Conservation (phyloP, 805 yeast genomes). For the Zygosaccharomyces bisporus region DNA sequence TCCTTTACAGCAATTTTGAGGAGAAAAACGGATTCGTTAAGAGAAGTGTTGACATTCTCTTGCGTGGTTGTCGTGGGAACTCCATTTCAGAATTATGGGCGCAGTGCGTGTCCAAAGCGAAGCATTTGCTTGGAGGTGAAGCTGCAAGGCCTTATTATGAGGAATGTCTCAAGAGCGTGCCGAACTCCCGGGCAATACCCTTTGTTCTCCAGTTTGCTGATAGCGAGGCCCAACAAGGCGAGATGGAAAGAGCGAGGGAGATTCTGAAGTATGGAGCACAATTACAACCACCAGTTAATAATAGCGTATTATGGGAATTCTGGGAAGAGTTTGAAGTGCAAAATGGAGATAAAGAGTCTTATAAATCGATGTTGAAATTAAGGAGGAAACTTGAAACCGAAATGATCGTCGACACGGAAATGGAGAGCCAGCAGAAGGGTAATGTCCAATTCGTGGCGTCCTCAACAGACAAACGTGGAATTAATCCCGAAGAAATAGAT, state of each 20-base stretch:
- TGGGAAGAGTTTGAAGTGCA: slow-evolving; percentile 77
- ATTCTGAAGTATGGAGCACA: slow-evolving; percentile 55
- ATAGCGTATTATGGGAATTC: slow-evolving; percentile 48
- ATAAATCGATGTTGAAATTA: slow-evolving; percentile 65
- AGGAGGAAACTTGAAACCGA: slow-evolving; percentile 43
- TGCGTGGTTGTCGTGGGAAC: slow-evolving; percentile 37
- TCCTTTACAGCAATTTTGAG: slow-evolving; percentile 62
- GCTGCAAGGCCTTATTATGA: slow-evolving; percentile 49
- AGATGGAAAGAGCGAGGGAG: slow-evolving; percentile 58
- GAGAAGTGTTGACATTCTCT: slow-evolving; percentile 48
- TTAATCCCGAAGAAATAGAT: slow-evolving; percentile 60
- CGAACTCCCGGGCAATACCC: slow-evolving; percentile 40
- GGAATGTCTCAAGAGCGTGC: slow-evolving; percentile 47
- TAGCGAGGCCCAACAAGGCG: slow-evolving; percentile 52
- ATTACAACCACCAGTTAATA: slow-evolving; percentile 36
- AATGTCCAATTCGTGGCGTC: slow-evolving; percentile 48
- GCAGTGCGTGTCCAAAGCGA: slow-evolving; percentile 41
- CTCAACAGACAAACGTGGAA: slow-evolving; percentile 36
- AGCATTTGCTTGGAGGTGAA: slow-evolving; percentile 39
- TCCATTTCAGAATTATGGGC: slow-evolving; percentile 37
- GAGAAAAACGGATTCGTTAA: slow-evolving; percentile 48
- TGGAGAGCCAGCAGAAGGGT: slow-evolving; percentile 24
- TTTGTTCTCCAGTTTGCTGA: slow-evolving; percentile 53
- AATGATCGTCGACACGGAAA: slow-evolving; percentile 31
- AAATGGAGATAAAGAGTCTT: slow-evolving; percentile 66